Conservation (phyloP, 2,329 filamentous ascomycete genomes). For the Pseudogymnoascus sp. region DNA sequence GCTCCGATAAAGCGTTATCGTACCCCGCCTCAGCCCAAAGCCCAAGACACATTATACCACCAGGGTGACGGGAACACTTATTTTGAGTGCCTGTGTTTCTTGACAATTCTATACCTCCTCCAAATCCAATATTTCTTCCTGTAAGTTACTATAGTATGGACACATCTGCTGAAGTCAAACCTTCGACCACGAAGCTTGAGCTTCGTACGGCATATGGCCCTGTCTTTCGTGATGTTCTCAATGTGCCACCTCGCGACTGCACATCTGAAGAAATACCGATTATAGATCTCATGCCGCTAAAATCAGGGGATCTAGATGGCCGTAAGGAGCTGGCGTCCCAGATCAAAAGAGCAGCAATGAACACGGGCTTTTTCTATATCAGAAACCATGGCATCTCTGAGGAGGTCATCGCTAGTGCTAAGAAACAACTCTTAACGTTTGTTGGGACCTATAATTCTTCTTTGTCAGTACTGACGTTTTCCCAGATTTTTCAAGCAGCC, state of each 20-base stretch:
- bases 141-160: not conserved
- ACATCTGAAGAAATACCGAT: slow-evolving; percentile 37
- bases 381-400: slow-evolving; percentile 35
- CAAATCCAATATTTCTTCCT: not conserved
- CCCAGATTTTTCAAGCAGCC: slow-evolving; percentile 41
- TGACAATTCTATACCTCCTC: not conserved
- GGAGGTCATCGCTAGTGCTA: slow-evolving; percentile 25
- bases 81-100: too few relatives aligned
- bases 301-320: slow-evolving; percentile 28
- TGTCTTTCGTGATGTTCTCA: slow-evolving; percentile 35
- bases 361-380: slow-evolving; percentile 40
- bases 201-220: slow-evolving; percentile 36
- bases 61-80: not conserved
- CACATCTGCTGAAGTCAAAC: slow-evolving; percentile 12
- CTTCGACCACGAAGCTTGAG: slow-evolving; percentile 33
- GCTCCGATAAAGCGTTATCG: not conserved
- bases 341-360: slow-evolving; percentile 33
- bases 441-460: too few relatives aligned
- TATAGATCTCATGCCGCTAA: slow-evolving; percentile 34
- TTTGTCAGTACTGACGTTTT: slow-evolving; percentile 10
- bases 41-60: not conserved
- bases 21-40: not conserved
- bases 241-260: slow-evolving; percentile 32
- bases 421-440: slow-evolving; percentile 22
- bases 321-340: slow-evolving; percentile 31